Conservation (phyloP, 2,329 filamentous ascomycete species). For the Proliferodiscus dingleyae region DNA sequence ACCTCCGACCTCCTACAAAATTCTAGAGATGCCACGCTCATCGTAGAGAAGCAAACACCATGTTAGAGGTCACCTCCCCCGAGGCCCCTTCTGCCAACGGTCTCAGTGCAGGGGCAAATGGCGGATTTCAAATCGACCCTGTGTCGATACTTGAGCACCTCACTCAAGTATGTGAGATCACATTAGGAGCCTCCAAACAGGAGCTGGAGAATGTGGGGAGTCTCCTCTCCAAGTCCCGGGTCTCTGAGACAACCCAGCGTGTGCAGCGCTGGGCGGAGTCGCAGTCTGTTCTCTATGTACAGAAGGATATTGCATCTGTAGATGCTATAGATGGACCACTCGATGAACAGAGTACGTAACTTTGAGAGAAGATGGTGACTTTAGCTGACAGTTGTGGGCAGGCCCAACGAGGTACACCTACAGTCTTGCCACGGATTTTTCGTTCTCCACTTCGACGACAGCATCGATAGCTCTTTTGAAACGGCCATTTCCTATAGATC, state of each 20-base stretch:
- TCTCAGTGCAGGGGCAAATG: slow-evolving; percentile 19
- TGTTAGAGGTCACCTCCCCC: slow-evolving; percentile 31
- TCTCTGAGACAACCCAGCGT: slow-evolving; percentile 81
- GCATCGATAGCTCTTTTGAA: slow-evolving; percentile 88
- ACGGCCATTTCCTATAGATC: slow-evolving; percentile 81
- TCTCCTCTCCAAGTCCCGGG: slow-evolving; percentile 67
- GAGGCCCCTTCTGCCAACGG: slow-evolving; percentile 27
- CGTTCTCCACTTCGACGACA: slow-evolving; percentile 71
- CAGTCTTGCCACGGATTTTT: slow-evolving; percentile 75
- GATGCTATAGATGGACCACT: slow-evolving; percentile 25
- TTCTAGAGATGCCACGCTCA: slow-evolving; percentile 22
- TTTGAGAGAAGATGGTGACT: slow-evolving; percentile 16
- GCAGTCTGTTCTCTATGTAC: slow-evolving; percentile 83
- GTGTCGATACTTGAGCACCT: slow-evolving; percentile 67
- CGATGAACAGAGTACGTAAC: slow-evolving; percentile 35
- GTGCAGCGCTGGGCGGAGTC: slow-evolving; percentile 85
- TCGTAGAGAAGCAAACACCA: slow-evolving; percentile 19
- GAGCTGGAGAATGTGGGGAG: slow-evolving; percentile 80
- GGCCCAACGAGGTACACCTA: slow-evolving; percentile 62
- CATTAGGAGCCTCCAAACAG: slow-evolving; percentile 67
- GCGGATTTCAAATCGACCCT: slow-evolving; percentile 58
- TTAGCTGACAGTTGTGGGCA: slow-evolving; percentile 32
- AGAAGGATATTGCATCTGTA: slow-evolving; percentile 65
- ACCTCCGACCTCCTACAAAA: slow-evolving; percentile 12
- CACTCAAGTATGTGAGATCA: slow-evolving; percentile 63